These are phyloP conservation scores for Blastobotrys americana DNA, from an alignment of 805 yeast species.

Conservation along the genomic window DNA sequence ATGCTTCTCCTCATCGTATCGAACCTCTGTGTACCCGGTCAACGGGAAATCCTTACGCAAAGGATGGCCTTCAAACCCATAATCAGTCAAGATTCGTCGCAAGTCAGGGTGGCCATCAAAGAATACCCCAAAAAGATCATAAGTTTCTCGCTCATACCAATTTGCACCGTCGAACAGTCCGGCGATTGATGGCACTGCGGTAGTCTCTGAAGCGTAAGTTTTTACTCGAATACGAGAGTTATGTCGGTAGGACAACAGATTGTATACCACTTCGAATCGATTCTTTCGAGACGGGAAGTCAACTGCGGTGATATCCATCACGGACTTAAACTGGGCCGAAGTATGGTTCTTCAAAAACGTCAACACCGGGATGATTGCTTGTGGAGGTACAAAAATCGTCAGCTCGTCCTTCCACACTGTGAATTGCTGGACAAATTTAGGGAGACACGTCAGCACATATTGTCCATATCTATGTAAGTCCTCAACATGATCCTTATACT, in stretches of 20 bases:
- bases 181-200: slow-evolving; percentile 75
- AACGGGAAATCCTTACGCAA: slow-evolving; percentile 89
- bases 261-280: slow-evolving; percentile 83
- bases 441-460: slow-evolving; percentile 68
- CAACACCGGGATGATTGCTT: slow-evolving; percentile 64
- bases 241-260: slow-evolving; percentile 70
- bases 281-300: slow-evolving; percentile 79
- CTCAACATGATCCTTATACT: slow-evolving; percentile 56
- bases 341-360: slow-evolving; percentile 70
- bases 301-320: slow-evolving; percentile 77
- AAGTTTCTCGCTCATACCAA: slow-evolving; percentile 88
- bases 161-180: slow-evolving; percentile 71
- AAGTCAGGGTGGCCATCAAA: slow-evolving; percentile 86
- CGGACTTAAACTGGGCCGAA: slow-evolving; percentile 69
- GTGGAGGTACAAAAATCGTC: slow-evolving; percentile 66
- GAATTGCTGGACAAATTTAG: slow-evolving; percentile 75
- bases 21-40: slow-evolving; percentile 83
- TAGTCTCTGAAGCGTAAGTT: slow-evolving; percentile 77
- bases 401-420: slow-evolving; percentile 89
- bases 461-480: slow-evolving; percentile 77
- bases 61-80: slow-evolving; percentile 90
- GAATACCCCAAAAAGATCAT: slow-evolving; percentile 79
- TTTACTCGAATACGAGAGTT: slow-evolving; percentile 83
- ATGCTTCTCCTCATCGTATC: slow-evolving; percentile 86
- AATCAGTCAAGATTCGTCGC: slow-evolving; percentile 84